Evolutionary conservation across 352 stramenopile species (phyloP).

Genomic region (Phytopythium vexans): DNA sequence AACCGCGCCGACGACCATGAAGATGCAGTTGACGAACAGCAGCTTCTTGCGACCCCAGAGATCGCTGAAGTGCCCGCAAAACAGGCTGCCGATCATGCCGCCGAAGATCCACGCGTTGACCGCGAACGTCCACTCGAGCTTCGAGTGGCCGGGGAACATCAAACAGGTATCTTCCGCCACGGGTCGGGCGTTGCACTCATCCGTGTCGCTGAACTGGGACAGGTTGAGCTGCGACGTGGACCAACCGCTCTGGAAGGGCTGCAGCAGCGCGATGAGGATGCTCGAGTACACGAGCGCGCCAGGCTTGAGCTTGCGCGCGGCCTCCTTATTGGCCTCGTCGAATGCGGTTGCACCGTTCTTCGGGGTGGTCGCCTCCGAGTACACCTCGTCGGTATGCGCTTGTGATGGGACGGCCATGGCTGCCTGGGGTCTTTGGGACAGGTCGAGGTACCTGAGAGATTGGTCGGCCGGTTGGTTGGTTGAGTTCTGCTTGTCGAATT

Average conservation of each 20-base stretch:
- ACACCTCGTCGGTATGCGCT: too few species aligned
- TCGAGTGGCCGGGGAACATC: constrained; percentile 55
- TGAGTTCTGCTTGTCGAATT: constrained; percentile 16
- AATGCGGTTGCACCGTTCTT: constrained; percentile 11
- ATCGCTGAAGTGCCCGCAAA: too few species aligned
- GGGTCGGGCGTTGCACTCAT: constrained; percentile 25
- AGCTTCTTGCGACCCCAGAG: too few species aligned
- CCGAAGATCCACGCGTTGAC: too few species aligned
- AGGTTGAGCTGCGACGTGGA: too few species aligned
- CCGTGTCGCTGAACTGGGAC: constrained; percentile 23
- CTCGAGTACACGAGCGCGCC: constrained; percentile 34
- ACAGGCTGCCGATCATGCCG: too few species aligned
- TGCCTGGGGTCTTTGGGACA: not conserved
- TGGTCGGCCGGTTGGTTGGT: constrained; percentile 3
- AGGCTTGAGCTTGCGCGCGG: constrained; percentile 13
- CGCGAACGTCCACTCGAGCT: constrained; percentile 37
- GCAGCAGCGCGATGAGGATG: too few species aligned
- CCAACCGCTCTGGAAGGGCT: too few species aligned
- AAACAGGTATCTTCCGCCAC: constrained; percentile 30
- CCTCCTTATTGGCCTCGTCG: constrained; percentile 15
- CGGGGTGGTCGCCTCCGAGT: constrained; percentile 10
- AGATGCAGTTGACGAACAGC: constrained; percentile 16
- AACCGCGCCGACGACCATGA: constrained; percentile 28
- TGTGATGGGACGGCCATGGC: constrained; percentile 2
- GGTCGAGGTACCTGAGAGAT: not conserved